Evolutionary conservation across 192 early-diverging fungal species (phyloP), one percentile per base, ranked within the genome.

Genomic region (Podila horticola): DNA sequence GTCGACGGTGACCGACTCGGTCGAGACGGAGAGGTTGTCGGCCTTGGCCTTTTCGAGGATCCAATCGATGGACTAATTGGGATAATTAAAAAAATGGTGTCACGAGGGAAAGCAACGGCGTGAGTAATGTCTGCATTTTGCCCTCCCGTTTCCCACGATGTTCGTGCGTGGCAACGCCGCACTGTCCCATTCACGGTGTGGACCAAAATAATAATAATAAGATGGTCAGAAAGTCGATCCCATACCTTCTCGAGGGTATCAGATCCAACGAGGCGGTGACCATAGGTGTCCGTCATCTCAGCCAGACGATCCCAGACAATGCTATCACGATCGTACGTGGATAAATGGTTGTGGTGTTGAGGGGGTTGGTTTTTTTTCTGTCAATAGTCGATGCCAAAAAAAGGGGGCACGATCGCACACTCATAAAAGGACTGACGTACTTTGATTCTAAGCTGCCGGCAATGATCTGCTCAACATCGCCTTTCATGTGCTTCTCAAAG

Each of bases 241-340:
- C 33, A 26, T 67, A 85, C 87, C 58, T 65, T 86, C 68, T 87
- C 83, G 52, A 88, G 85, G 1, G 76, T 82, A 8, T 66, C 60
- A 64, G 86, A 86, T 58, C 67, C 84, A 12, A 84, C 87, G 69
- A 90, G 86, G 33, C 89, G 87, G 74, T 85, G 69, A 11, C 89
- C 89, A 71, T 82, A 88, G 64, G 87, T 67, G 30, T 90, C 89
- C 3, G 89, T 90, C 88, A 90, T 90, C 69, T 90, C 88, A 1
- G 87, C 88, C 83, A 90, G 74, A 34, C 86, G 74, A 61, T 88
- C 87, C 89, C 89, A 90, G 10, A 69, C 64, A 24, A 67, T 62
- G 26, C 65, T 67, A 66, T 24, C 34, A 10, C 9, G 11, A 55
- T 17, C 15, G 52, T 55, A 22, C 1, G 17, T 52, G 20, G 52